A percentile compares a stretch with the other conserved stretches of the same genome.
These are phyloP conservation scores for Paxillus involutus DNA, from an alignment of 768 basidiomycete species.

Conservation along the genomic window DNA sequence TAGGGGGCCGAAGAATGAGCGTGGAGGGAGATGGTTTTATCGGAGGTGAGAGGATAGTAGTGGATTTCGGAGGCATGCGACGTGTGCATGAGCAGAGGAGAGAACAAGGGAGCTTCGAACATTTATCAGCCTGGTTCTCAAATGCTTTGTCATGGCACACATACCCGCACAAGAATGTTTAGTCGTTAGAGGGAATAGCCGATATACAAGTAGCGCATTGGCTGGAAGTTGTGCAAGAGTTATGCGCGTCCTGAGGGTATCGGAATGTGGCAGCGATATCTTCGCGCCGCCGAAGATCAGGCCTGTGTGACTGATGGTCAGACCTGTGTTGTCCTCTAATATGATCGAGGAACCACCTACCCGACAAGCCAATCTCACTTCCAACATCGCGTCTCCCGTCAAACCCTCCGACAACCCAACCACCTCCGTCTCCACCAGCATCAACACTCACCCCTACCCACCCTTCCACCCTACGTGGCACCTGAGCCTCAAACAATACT, in stretches of 20 bases:
- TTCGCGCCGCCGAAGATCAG: slow-evolving; percentile 36
- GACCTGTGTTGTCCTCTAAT: slow-evolving; percentile 2
- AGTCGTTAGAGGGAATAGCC: slow-evolving; percentile 37
- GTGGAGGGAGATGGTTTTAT: slow-evolving; percentile 46
- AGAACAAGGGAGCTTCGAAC: slow-evolving; percentile 48
- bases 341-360: slow-evolving; percentile 35
- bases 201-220: slow-evolving; percentile 67
- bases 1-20: slow-evolving; percentile 71
- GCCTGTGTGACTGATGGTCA: slow-evolving; percentile 31
- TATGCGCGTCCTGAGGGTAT: slow-evolving; percentile 41
- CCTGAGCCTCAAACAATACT: slow-evolving; percentile 57
- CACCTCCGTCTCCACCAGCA: slow-evolving; percentile 46
- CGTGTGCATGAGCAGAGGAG: slow-evolving; percentile 66
- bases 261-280: slow-evolving; percentile 32
- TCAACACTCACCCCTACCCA: slow-evolving; percentile 59
- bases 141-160: background rate
- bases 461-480: slow-evolving; percentile 27
- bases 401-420: slow-evolving; percentile 65
- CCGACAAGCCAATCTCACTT: slow-evolving; percentile 35
- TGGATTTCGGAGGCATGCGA: slow-evolving; percentile 64
- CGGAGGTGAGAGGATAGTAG: slow-evolving; percentile 54
- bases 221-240: slow-evolving; percentile 56
- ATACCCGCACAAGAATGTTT: slow-evolving; percentile 29
- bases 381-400: slow-evolving; percentile 32
- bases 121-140: slow-evolving; percentile 6